phyloP scores from a whole-genome alignment of 805 yeast species.

The Nakazawaea ishiwadae region DNA sequence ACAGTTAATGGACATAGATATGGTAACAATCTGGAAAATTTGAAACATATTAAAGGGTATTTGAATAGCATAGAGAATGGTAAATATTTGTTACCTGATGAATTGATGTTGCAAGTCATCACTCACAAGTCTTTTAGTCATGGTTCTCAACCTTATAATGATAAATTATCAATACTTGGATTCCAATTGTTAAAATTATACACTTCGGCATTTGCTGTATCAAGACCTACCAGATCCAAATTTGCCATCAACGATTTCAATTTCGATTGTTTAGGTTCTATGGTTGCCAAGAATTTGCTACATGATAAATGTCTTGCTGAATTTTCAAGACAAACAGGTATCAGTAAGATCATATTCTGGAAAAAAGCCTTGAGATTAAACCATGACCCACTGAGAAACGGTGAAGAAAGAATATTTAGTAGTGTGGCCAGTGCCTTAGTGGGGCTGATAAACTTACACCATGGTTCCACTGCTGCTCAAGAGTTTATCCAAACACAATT shows the following conservation, averaged over 20 bases:
- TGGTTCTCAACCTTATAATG: slow-evolving; percentile 86
- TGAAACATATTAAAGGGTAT: slow-evolving; percentile 44
- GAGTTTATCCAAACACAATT: slow-evolving; percentile 52
- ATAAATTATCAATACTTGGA: slow-evolving; percentile 73
- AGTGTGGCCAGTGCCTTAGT: slow-evolving; percentile 56
- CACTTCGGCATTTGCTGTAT: slow-evolving; percentile 38
- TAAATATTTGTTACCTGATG: slow-evolving; percentile 53
- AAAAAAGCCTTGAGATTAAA: slow-evolving; percentile 37
- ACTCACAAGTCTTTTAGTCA: slow-evolving; percentile 96
- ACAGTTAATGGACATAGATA: slow-evolving; percentile 50
- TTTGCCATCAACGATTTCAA: slow-evolving; percentile 42
- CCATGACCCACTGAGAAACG: slow-evolving; percentile 41
- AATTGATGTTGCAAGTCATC: slow-evolving; percentile 66
- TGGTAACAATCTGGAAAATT: slow-evolving; percentile 44
- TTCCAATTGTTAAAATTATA: slow-evolving; percentile 50
- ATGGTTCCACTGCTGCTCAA: slow-evolving; percentile 58
- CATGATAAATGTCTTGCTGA: slow-evolving; percentile 47
- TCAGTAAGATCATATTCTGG: slow-evolving; percentile 62
- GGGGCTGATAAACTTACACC: slow-evolving; percentile 62
- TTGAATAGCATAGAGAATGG: slow-evolving; percentile 27
- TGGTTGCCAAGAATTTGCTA: slow-evolving; percentile 44
- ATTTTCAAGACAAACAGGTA: slow-evolving; percentile 42
- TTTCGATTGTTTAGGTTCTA: slow-evolving; percentile 58
- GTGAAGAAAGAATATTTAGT: slow-evolving; percentile 51
- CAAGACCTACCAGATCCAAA: slow-evolving; percentile 21